A percentile compares a stretch with the other conserved stretches of the same genome.
These are phyloP conservation scores for Murraya koenigii DNA, from an alignment of 345 rosid genomes.

Conservation along the genomic window DNA sequence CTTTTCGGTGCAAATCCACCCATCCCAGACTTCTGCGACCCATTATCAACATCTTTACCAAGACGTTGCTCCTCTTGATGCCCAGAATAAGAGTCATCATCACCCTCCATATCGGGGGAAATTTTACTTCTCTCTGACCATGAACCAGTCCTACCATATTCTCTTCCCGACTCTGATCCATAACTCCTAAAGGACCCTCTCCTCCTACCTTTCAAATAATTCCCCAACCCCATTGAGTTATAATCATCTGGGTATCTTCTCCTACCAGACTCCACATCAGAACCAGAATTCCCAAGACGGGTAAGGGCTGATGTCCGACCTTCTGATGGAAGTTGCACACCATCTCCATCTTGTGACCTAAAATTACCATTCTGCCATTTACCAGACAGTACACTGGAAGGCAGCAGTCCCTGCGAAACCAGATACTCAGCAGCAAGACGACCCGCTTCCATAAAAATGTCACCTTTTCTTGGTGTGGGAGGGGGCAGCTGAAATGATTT, in stretches of 20 bases:
- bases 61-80: slow-evolving; percentile 54
- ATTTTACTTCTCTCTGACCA: slow-evolving; percentile 63
- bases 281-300: slow-evolving; percentile 45
- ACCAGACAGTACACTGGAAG: slow-evolving; percentile 53
- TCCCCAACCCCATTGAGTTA: slow-evolving; percentile 48
- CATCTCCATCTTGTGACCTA: slow-evolving; percentile 63
- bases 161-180: slow-evolving; percentile 65
- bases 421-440: slow-evolving; percentile 91
- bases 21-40: slow-evolving; percentile 44
- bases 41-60: slow-evolving; percentile 51
- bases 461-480: slow-evolving; percentile 53
- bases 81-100: slow-evolving; percentile 47
- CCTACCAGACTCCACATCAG: slow-evolving; percentile 43
- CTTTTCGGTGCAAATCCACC: slow-evolving; percentile 40
- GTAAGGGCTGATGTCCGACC: slow-evolving; percentile 49
- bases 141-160: slow-evolving; percentile 63
- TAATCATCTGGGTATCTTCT: slow-evolving; percentile 67
- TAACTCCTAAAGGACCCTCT: slow-evolving; percentile 48
- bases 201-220: slow-evolving; percentile 60
- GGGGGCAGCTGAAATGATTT: slow-evolving; percentile 59
- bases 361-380: slow-evolving; percentile 79
- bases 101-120: slow-evolving; percentile 52
- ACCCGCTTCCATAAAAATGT: slow-evolving; percentile 85
- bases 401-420: slow-evolving; percentile 73
- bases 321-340: slow-evolving; percentile 36